Evolutionary conservation across 768 basidiomycete genomes (phyloP).

Genomic region (Tylopilus subfusipes): DNA sequence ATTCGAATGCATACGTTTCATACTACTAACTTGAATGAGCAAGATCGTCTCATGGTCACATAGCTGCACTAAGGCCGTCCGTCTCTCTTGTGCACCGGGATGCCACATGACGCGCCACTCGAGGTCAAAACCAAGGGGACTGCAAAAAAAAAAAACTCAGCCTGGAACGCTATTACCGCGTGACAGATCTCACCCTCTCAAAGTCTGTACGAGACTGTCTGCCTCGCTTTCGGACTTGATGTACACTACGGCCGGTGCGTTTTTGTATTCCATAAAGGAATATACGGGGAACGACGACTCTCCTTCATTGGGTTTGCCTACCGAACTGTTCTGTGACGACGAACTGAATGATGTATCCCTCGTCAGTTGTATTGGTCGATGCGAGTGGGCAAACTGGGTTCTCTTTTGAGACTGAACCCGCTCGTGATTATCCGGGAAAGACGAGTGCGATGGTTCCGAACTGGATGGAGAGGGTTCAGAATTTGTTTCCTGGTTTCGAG

Average conservation of each 20-base stretch:
- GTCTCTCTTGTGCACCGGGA: constrained; percentile 31
- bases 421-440: neutral
- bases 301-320: neutral
- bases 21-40: constrained; percentile 46
- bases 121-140: constrained; percentile 50
- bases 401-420: neutral
- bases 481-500: neutral
- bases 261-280: constrained; percentile 35
- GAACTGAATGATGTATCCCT: constrained; percentile 2
- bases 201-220: constrained; percentile 34
- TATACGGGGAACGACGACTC: constrained; percentile 31
- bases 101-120: constrained; percentile 43
- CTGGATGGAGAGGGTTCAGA: constrained; percentile 1
- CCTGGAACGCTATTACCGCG: neutral
- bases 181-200: constrained; percentile 35
- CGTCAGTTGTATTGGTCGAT: neutral
- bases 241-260: constrained; percentile 36
- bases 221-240: constrained; percentile 40
- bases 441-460: neutral
- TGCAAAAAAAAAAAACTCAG: constrained; percentile 22
- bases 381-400: neutral
- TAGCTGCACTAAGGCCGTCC: constrained; percentile 45
- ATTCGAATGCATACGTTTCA: constrained; percentile 37
- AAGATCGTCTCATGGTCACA: constrained; percentile 42
- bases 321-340: constrained; percentile 1